Conservation (phyloP, 257 asterid genomes). For the Fraxinus americana region DNA sequence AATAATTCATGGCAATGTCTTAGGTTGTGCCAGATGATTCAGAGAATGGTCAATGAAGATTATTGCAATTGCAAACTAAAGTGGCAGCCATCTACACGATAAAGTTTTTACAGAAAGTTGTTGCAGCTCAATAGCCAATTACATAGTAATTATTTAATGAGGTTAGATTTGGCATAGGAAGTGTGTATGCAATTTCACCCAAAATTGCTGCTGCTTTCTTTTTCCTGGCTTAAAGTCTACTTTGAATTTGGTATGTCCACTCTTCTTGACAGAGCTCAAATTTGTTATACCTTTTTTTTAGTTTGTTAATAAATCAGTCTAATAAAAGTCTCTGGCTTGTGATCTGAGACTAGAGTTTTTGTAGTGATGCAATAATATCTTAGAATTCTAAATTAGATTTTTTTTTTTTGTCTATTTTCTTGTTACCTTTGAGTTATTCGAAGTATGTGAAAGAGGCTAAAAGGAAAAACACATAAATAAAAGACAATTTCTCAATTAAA, state of each 20-base stretch:
- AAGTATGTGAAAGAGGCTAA: no score
- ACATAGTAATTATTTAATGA: background rate
- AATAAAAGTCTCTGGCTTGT: background rate
- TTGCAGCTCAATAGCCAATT: background rate
- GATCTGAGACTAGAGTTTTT: background rate
- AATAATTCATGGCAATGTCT: background rate
- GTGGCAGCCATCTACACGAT: background rate
- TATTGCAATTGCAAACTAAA: background rate
- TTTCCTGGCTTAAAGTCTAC: background rate
- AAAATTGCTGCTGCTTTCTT: background rate
- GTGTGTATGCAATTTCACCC: background rate
- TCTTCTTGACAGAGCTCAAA: background rate
- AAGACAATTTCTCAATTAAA: no score
- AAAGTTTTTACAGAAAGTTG: background rate
- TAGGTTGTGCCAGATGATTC: background rate
- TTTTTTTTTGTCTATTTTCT: background rate
- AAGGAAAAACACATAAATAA: no score
- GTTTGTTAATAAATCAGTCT: background rate
- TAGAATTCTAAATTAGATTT: no score
- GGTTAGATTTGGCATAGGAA: background rate
- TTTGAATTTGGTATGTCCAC: background rate
- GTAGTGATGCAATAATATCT: no score
- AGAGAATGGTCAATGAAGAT: background rate
- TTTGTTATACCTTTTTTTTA: background rate
- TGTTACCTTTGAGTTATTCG: background rate